Conservation (phyloP, 1,139 yeast species). For the Yamadazyma aaseri region DNA sequence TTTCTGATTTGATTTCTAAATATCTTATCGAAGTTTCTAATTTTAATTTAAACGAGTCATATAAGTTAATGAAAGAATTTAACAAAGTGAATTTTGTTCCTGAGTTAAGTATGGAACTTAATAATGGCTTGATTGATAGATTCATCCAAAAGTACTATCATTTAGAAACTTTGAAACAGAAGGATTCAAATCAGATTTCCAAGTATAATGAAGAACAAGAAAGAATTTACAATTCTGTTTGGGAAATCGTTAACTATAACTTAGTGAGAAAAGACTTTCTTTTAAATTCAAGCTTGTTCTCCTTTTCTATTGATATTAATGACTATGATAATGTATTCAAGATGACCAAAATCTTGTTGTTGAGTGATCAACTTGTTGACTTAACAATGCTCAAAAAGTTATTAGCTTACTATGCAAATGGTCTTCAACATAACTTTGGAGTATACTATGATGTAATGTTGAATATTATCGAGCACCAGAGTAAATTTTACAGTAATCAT, state of each 20-base stretch:
- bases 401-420: constrained; percentile 29
- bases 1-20: constrained; percentile 32
- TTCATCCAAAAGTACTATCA: constrained; percentile 22
- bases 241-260: constrained; percentile 36
- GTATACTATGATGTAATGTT: constrained; percentile 35
- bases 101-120: constrained; percentile 32
- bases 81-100: constrained; percentile 36
- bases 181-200: constrained; percentile 1
- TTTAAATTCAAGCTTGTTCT: constrained; percentile 27
- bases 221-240: constrained; percentile 20
- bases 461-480: constrained; percentile 36
- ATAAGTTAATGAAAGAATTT: constrained; percentile 29
- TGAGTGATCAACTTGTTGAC: constrained; percentile 32
- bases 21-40: constrained; percentile 29
- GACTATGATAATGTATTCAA: constrained; percentile 40
- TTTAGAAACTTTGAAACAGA: constrained; percentile 14
- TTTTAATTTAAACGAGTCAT: constrained; percentile 23
- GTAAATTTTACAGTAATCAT: constrained; percentile 25
- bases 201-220: constrained; percentile 4
- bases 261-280: constrained; percentile 39
- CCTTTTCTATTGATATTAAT: constrained; percentile 32
- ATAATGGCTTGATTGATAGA: constrained; percentile 31
- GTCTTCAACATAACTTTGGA: constrained; percentile 24
- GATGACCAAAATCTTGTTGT: constrained; percentile 35
- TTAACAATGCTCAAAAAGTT: constrained; percentile 28